Conservation (phyloP, 352 stramenopile species). For the Globisporangium perplexum region DNA sequence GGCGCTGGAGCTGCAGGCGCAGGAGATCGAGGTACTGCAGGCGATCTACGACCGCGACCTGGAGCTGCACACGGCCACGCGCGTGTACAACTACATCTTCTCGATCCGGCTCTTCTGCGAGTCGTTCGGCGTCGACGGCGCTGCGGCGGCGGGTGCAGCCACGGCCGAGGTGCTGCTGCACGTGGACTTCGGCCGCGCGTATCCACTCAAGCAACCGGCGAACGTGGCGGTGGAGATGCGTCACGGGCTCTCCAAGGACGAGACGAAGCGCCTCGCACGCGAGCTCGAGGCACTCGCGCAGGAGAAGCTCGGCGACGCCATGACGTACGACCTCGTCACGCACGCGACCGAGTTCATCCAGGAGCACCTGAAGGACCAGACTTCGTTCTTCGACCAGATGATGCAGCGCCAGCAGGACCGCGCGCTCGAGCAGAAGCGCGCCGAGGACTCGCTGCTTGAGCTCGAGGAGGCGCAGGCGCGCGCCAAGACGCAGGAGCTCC, state of each 20-base stretch:
- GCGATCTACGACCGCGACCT: constrained; percentile 80
- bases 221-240: constrained; percentile 66
- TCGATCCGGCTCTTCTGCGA: constrained; percentile 69
- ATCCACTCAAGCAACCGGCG: constrained; percentile 57
- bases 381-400: constrained; percentile 88
- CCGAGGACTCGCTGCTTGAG: constrained; percentile 42
- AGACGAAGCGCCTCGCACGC: constrained; percentile 46
- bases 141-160: constrained; percentile 16
- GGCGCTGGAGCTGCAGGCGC: constrained; percentile 57
- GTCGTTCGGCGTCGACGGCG: constrained; percentile 10
- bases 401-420: constrained; percentile 69
- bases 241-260: constrained; percentile 63
- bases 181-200: constrained; percentile 63
- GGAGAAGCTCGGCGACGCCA: constrained; percentile 69
- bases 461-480: constrained; percentile 57
- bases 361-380: constrained; percentile 77
- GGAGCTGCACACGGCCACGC: constrained; percentile 59
- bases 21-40: constrained; percentile 79
- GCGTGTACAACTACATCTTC: constrained; percentile 83
- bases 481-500: constrained; percentile 67
- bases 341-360: constrained; percentile 79
- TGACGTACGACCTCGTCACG: constrained; percentile 80
- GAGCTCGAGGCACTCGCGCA: constrained; percentile 52
- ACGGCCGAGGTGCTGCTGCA: constrained; percentile 67
- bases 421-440: constrained; percentile 55